Percentiles rank a stretch among this genome's conserved stretches.
These are phyloP conservation scores for Kuraishia piskuri DNA, from an alignment of 805 yeast genomes.

Conservation along the genomic window DNA sequence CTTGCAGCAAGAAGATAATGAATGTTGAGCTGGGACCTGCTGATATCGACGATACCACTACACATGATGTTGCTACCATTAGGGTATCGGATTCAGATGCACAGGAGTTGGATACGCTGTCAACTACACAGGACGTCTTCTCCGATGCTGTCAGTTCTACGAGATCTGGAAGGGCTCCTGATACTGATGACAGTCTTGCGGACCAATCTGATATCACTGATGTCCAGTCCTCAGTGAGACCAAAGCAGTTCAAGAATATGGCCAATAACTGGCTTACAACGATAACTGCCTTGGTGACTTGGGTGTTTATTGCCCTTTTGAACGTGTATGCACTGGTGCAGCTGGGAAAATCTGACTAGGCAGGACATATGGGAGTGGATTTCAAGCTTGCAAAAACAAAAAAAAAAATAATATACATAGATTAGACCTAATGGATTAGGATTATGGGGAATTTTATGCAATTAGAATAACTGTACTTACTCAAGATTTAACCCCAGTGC, in stretches of 20 bases:
- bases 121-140: neutral
- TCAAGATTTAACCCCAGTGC: no score
- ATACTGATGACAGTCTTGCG: neutral
- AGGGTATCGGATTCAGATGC: neutral
- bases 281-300: conserved; percentile 36
- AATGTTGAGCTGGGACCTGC: conserved; percentile 27
- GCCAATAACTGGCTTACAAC: conserved; percentile 57
- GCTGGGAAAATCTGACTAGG: conserved; percentile 16
- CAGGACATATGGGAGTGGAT: no score
- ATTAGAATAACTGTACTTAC: no score
- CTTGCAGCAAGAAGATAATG: conserved; percentile 62
- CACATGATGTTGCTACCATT: neutral
- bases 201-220: neutral
- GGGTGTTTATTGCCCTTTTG: conserved; percentile 60
- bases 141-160: neutral
- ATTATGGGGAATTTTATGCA: no score
- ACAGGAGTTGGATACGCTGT: neutral
- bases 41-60: conserved; percentile 1
- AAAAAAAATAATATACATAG: no score
- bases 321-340: conserved; percentile 53
- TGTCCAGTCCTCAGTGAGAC: neutral
- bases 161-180: neutral
- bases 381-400: no score
- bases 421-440: no score
- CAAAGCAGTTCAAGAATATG: conserved; percentile 29